Conservation (phyloP, 495 filamentous ascomycete species). For the Rostrohypoxylon terebratum region DNA sequence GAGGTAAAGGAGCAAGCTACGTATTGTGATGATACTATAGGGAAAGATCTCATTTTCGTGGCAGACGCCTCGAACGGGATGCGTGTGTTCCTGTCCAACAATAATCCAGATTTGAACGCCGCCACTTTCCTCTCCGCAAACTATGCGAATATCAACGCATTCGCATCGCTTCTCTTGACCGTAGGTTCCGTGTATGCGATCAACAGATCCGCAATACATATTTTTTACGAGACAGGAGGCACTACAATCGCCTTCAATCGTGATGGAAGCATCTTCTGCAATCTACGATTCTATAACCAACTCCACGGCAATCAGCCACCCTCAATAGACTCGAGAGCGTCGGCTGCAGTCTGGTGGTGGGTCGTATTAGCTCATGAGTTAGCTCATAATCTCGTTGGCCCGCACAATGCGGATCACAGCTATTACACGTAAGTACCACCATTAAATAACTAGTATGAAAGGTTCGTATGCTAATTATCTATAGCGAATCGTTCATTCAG, state of each 20-base stretch:
- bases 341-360: conserved; percentile 90
- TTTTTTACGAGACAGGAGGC: conserved; percentile 85
- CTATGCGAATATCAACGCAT: conserved; percentile 71
- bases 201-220: conserved; percentile 70
- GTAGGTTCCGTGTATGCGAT: conserved; percentile 78
- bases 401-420: conserved; percentile 83
- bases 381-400: conserved; percentile 87
- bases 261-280: conserved; percentile 90
- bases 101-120: conserved; percentile 58
- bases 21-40: conserved; percentile 86
- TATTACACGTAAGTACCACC: conserved; percentile 77
- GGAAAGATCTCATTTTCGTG: conserved; percentile 81
- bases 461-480: conserved; percentile 25
- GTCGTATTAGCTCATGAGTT: conserved; percentile 91
- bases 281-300: conserved; percentile 85
- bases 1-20: conserved; percentile 84
- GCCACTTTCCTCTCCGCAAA: conserved; percentile 72
- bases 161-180: conserved; percentile 77
- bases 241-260: conserved; percentile 93
- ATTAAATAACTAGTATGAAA: neutral
- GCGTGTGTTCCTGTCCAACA: conserved; percentile 75
- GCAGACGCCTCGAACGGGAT: conserved; percentile 77
- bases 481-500: conserved; percentile 63
- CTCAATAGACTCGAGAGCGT: conserved; percentile 59
- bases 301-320: conserved; percentile 68